Base-by-base conservation (phyloP, 208 protist genomes). In the Vickermania spadyakhi region DNA sequence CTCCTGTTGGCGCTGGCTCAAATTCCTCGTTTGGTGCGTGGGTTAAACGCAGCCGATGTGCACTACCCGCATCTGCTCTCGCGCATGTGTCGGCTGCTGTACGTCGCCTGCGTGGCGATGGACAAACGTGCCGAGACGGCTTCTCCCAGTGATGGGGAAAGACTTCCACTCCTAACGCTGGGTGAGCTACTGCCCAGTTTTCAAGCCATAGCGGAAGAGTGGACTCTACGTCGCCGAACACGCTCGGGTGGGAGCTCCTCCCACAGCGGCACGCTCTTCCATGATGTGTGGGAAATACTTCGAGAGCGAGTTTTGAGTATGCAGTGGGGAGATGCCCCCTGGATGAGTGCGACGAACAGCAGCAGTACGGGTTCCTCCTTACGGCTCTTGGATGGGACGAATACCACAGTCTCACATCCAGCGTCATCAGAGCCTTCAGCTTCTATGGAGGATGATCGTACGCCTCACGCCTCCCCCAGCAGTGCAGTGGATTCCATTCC, bases 231-330 rank as follows among this genome's bases (percentile, higher is more conserved):
- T 31, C 70, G 74, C 18, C 73, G 80, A 0, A 54, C 73, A 18
- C 71, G 70, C 27, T 54, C 62, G 1, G 75, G 80, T 58, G 80
- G 62, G 3, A 54, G 67, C 51, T 7, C 18, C 36, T 7, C 11
- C 36, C 11, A 7, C 7, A 18, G 18, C 36, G 80, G 62, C 1
- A 79, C 69, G 28, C 63, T 87, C 29, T 93, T 93, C 55, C 67
- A 64, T 2, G 86, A 93, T 65, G 83, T 82, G 0, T 93, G 86
- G 86, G 80, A 91, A 58, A 66, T 81, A 31, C 62, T 93, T 56
- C 74, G 86, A 13, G 56, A 50, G 23, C 82, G 86, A 13, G 51
- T 93, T 28, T 62, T 91, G 57, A 18, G 11, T 7, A 45, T 45
- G 36, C 36, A 45, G 36, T 45, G 36, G 36, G 36, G 18, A 7